Conservation (phyloP, 2,329 filamentous ascomycete species). For the Fusarium sp. region DNA sequence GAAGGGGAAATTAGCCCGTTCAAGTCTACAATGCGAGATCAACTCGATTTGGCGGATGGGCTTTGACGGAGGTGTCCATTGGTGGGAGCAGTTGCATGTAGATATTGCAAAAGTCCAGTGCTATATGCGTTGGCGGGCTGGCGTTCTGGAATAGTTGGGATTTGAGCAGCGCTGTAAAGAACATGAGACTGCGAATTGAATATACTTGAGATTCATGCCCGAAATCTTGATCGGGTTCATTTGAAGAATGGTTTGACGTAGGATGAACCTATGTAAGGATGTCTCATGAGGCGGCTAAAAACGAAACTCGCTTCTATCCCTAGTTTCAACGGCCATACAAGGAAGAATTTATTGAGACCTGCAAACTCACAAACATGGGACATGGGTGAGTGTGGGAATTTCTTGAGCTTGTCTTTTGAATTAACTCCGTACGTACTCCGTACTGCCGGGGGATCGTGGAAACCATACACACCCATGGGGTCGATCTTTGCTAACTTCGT, state of each 20-base stretch:
- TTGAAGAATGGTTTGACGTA: conserved; percentile 7
- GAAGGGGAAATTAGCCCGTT: conserved; percentile 20
- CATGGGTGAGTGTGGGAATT: background rate
- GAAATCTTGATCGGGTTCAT: background rate
- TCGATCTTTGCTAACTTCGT: conserved; percentile 18
- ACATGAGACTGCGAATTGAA: conserved; percentile 10
- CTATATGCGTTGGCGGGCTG: conserved; percentile 37
- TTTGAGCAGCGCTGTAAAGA: conserved; percentile 31
- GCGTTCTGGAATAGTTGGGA: conserved; percentile 41
- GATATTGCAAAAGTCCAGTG: conserved; percentile 37
- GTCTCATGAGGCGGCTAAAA: conserved; percentile 17
- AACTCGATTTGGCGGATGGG: conserved; percentile 21
- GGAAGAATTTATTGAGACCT: conserved; percentile 37
- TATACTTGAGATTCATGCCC: background rate
- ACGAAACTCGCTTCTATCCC: background rate
- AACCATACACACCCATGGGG: conserved; percentile 1
- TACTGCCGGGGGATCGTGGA: background rate
- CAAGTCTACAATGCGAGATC: background rate
- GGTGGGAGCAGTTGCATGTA: conserved; percentile 24
- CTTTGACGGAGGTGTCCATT: background rate
- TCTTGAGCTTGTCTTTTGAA: conserved; percentile 4
- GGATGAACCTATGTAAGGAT: background rate
- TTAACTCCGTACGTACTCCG: background rate
- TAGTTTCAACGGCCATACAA: conserved; percentile 19
- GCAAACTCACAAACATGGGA: conserved; percentile 8